A percentile compares a stretch with the other conserved stretches of the same genome.
These are phyloP conservation scores for Senna tora DNA, from an alignment of 306 rosid genomes.

Conservation along the genomic window DNA sequence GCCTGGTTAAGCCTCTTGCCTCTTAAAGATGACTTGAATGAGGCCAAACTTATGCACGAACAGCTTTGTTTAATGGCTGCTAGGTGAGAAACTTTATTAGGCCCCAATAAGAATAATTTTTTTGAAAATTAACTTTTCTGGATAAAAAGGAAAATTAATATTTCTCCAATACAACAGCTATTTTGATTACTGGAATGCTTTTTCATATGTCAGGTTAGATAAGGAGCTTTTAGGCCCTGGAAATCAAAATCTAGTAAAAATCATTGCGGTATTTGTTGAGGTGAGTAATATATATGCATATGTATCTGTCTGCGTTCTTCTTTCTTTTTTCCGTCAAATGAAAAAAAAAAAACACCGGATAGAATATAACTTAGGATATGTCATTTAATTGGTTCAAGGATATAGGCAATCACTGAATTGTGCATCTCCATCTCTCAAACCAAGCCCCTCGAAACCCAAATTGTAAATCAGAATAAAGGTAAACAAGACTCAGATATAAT, in stretches of 20 bases:
- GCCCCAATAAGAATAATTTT: not conserved
- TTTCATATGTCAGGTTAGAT: constrained; percentile 43
- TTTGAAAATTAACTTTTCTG: not conserved
- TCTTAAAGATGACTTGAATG: constrained; percentile 41
- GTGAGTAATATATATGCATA: constrained; percentile 26
- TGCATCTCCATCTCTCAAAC: not conserved
- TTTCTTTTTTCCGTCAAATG: constrained; percentile 5
- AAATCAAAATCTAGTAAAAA: constrained; percentile 40
- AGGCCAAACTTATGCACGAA: constrained; percentile 54
- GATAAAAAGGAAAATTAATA: not conserved
- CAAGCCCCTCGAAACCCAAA: not conserved
- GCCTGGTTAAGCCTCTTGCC: constrained; percentile 50
- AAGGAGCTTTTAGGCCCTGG: constrained; percentile 44
- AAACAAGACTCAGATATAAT: no score
- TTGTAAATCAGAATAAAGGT: not conserved
- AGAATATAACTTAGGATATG: not conserved
- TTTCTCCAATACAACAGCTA: constrained; percentile 3
- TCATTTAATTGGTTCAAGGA: not conserved
- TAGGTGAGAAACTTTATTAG: constrained; percentile 39
- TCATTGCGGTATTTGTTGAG: constrained; percentile 43
- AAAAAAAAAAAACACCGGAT: not conserved
- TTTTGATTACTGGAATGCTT: constrained; percentile 16
- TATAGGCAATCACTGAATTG: not conserved
- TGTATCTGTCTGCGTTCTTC: constrained; percentile 2
- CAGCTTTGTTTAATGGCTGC: constrained; percentile 45